Evolutionary conservation across 805 yeast genomes (phyloP), one percentile per base, ranked within the genome.

Genomic region (Lipomyces starkeyi): DNA sequence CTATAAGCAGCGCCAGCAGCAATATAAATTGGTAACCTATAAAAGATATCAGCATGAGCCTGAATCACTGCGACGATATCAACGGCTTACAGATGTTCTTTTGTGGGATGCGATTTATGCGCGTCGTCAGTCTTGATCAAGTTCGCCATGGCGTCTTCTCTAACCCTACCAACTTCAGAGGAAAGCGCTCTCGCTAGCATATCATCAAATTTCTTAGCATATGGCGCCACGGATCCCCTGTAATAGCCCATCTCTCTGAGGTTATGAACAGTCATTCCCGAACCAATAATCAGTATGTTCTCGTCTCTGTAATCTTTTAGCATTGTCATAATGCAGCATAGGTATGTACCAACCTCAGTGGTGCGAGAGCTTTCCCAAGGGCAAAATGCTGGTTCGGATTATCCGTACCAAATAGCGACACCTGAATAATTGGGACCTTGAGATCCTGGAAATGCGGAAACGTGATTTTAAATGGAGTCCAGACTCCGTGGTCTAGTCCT

Each of bases 191-290:
- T 74, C 0, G 81, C 78, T 17, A 90, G 74, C 5, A 85, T 66
- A 2, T 76, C 71, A 71, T 86, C 86, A 78, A 90, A 90, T 43
- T 83, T 82, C 49, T 77, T 75, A 6, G 80, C 85, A 74, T 89
- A 90, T 1, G 88, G 85, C 64, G 81, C 62, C 0, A 79, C 70
- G 17, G 70, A 71, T 4, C 72, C 74, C 3, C 71, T 71, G 47
- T 66, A 65, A 32, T 70, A 5, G 66, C 70, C 1, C 85, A 80
- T 27, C 86, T 89, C 93, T 49, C 86, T 70, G 56, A 91, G 80
- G 74, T 91, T 91, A 77, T 91, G 96, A 27, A 90, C 95, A 5
- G 91, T 82, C 91, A 89, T 88, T 3, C 97, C 97, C 0, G 93
- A 88, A 63, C 87, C 84, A 3, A 91, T 76, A 2, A 91, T 79